Evolutionary conservation across 208 protist species (phyloP), one percentile per base, ranked within the genome.

Genomic region (Angomonas ambiguus): DNA sequence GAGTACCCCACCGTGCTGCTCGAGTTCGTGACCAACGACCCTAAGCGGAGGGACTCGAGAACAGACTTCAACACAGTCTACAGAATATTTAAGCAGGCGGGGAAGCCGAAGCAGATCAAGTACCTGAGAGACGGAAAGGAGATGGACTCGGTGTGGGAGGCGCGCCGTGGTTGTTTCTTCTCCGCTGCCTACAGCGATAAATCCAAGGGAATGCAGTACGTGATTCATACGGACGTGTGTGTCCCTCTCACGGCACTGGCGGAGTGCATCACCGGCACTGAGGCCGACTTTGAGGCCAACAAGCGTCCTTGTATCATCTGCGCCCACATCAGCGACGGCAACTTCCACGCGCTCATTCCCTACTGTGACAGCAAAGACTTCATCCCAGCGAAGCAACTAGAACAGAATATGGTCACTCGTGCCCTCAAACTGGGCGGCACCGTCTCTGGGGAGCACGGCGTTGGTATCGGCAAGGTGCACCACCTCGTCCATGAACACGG

Each of bases 321-420:
- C 38, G 82, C 77, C 11, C 91, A 94, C 68, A 84, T 89, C 27
- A 82, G 79, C 38, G 86, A 94, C 64, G 88, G 86, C 13, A 96
- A 96, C 57, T 95, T 90, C 65, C 87, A 95, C 63, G 27, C 70
- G 27, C 72, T 87, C 42, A 70, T 92, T 22, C 64, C 88, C 4
- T 80, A 86, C 48, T 33, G 65, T 30, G 41, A 60, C 22, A 68
- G 62, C 5, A 72, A 86, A 45, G 56, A 68, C 51, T 55, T 69
- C 27, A 66, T 90, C 58, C n/a, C 71, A 33, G 41, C 45, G 24
- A 32, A 69, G n/a, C 28, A 45, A 11, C 57, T 92, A 24, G 85
- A 94, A 56, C 53, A 80, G 33, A 57, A 67, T 2, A 75, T 95
- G 53, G 65, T 92, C 28, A 11, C 74, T 13, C 76, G 86, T 56